Conservation (phyloP, 2,329 filamentous ascomycete species). For the Fusarium fujikuroi region DNA sequence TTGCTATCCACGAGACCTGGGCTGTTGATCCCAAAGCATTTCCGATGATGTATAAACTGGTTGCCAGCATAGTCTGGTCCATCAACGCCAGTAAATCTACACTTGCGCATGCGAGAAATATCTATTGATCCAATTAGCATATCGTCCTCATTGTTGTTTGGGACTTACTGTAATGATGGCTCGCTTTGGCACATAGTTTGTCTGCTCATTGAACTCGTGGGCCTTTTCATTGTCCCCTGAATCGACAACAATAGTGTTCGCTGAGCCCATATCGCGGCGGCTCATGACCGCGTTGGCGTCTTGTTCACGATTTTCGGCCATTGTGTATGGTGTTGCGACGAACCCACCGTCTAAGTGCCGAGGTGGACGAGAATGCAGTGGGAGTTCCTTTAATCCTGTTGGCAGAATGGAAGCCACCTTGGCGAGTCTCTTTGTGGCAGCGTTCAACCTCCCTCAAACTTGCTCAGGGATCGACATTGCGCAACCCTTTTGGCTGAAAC, state of each 20-base stretch:
- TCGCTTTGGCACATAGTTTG: conserved; percentile 62
- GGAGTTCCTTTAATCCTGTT: background rate
- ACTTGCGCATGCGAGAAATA: conserved; percentile 66
- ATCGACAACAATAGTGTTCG: conserved; percentile 5
- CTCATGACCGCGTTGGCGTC: background rate
- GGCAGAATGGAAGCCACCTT: background rate
- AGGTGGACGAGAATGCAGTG: background rate
- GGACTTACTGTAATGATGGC: conserved; percentile 61
- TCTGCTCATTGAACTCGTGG: conserved; percentile 63
- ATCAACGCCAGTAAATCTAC: conserved; percentile 66
- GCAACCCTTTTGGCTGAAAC: conserved; percentile 25
- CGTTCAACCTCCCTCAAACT: background rate
- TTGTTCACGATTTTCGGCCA: background rate
- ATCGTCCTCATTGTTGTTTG: accelerated
- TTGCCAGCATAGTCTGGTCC: conserved; percentile 67
- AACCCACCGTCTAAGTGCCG: background rate
- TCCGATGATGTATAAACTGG: conserved; percentile 65
- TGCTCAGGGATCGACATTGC: conserved; percentile 7
- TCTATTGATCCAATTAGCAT: conserved; percentile 49
- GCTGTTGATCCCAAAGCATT: conserved; percentile 59
- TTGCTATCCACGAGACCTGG: conserved; percentile 65
- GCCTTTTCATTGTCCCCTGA: conserved; percentile 33
- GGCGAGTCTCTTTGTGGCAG: background rate
- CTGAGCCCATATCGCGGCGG: conserved; percentile 10
- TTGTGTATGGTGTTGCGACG: background rate